Base-by-base conservation (phyloP, 305 asterid genomes). In the Fraxinus paxiana region DNA sequence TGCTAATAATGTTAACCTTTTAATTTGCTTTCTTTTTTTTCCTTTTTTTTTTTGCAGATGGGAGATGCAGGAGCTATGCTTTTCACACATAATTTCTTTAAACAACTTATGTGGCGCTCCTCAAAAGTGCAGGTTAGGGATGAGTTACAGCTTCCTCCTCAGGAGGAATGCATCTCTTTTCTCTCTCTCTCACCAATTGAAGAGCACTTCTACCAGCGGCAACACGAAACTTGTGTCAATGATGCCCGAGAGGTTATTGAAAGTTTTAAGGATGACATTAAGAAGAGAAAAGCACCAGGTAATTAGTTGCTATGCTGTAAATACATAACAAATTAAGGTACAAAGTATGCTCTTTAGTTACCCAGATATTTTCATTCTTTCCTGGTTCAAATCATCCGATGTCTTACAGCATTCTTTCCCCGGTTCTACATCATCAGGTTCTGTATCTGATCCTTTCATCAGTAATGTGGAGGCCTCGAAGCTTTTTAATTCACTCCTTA, bases 181-280 rank as follows among this genome's bases (percentile, higher is more conserved):
- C 94, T 96, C 75, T 87, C 90, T 48, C 91, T 96, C 78, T 92
- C 98, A 73, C 89, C 97, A 88, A 90, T 96, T 82, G 99, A 96
- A 87, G 92, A 90, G 85, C 99, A 96, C 85, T 96, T 96, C 83
- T 96, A 96, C 85, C 93, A 91, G 86, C 91, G 93, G 89, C 99
- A 96, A 84, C 97, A 96, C 70, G 98, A 94, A 81, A 91, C 98
- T 76, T 94, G 99, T 83, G 94, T 92, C 75, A 90, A 87, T 87
- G 93, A 92, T 86, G 99, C 99, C 63, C 93, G 90, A 54, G 98
- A 91, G 83, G 97, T 96, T 84, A 90, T 92, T 81, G 90, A 86
- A 84, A 92, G 89, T 85, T 87, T 92, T 75, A 92, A 92, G 86
- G 82, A 84, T 76, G 95, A 90, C 76, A 86, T 78, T 79, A 37